Evolutionary conservation across 2,329 filamentous ascomycete species (phyloP).

Genomic region (Gyromitra esculenta): DNA sequence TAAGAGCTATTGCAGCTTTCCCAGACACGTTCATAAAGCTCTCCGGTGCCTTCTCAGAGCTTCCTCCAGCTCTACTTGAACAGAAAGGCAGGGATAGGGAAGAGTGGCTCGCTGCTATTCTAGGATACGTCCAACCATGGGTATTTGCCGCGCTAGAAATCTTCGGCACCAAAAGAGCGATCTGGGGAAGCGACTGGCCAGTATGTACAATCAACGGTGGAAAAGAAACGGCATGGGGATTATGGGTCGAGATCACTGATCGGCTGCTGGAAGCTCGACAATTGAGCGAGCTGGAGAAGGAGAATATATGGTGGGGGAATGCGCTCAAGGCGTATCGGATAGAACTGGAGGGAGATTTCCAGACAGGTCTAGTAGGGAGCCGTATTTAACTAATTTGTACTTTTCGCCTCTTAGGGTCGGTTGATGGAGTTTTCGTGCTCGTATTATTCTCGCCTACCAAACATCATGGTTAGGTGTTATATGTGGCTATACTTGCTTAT

Average conservation of each 20-base stretch:
- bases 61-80: slow-evolving; percentile 64
- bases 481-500: too few relatives aligned
- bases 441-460: not conserved
- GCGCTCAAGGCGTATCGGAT: slow-evolving; percentile 21
- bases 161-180: slow-evolving; percentile 77
- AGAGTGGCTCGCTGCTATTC: slow-evolving; percentile 66
- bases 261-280: slow-evolving; percentile 65
- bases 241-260: slow-evolving; percentile 80
- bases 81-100: slow-evolving; percentile 9
- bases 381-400: slow-evolving; percentile 22
- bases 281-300: slow-evolving; percentile 63
- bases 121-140: slow-evolving; percentile 74
- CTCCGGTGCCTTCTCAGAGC: slow-evolving; percentile 86
- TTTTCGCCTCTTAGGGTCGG: not conserved
- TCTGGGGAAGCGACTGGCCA: slow-evolving; percentile 96
- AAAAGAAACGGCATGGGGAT: slow-evolving; percentile 72
- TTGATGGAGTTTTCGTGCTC: not conserved
- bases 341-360: slow-evolving; percentile 1
- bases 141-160: slow-evolving; percentile 75
- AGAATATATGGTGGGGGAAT: slow-evolving; percentile 62
- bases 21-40: slow-evolving; percentile 83
- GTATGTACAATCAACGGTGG: slow-evolving; percentile 74
- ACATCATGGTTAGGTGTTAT: too few relatives aligned
- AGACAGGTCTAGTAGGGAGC: slow-evolving; percentile 10
- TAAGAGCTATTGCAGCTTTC: slow-evolving; percentile 61